phyloP scores from a whole-genome alignment of 2,329 filamentous ascomycete genomes.

The Botrytis elliptica region DNA sequence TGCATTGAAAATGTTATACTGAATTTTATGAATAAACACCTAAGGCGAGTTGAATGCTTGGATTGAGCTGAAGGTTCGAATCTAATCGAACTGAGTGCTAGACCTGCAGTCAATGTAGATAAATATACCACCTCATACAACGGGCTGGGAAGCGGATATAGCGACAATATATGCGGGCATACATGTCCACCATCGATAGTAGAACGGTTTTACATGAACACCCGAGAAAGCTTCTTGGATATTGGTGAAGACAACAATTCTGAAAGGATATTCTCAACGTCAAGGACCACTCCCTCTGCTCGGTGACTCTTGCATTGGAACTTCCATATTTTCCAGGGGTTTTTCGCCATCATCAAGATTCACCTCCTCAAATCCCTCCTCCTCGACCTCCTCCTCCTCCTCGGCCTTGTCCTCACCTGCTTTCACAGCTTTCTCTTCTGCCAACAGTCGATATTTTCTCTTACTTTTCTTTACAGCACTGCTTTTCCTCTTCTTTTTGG shows the following conservation, averaged over 20 bases:
- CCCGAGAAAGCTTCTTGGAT: too few species aligned
- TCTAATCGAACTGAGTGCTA: background rate
- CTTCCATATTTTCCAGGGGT: background rate
- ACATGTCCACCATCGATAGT: background rate
- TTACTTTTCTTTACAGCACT: slow-evolving; percentile 79
- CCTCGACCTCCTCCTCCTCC: background rate
- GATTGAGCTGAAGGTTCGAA: background rate
- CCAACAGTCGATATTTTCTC: slow-evolving; percentile 70
- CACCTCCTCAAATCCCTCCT: background rate
- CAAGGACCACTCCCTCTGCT: background rate
- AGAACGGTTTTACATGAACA: background rate
- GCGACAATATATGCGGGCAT: background rate
- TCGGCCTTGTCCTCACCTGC: slow-evolving; percentile 27
- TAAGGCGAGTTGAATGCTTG: background rate
- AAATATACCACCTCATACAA: background rate
- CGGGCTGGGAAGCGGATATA: background rate
- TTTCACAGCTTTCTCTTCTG: slow-evolving; percentile 33
- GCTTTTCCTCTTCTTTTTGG: slow-evolving; percentile 66
- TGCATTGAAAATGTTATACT: background rate
- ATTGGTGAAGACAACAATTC: background rate
- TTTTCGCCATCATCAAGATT: background rate
- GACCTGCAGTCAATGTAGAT: background rate
- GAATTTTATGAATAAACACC: background rate
- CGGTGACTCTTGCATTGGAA: background rate
- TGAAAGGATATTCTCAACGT: background rate